Evolutionary conservation across 2,329 filamentous ascomycete species (phyloP), one percentile per base, ranked within the genome.

Genomic region (Aspergillus sp.): DNA sequence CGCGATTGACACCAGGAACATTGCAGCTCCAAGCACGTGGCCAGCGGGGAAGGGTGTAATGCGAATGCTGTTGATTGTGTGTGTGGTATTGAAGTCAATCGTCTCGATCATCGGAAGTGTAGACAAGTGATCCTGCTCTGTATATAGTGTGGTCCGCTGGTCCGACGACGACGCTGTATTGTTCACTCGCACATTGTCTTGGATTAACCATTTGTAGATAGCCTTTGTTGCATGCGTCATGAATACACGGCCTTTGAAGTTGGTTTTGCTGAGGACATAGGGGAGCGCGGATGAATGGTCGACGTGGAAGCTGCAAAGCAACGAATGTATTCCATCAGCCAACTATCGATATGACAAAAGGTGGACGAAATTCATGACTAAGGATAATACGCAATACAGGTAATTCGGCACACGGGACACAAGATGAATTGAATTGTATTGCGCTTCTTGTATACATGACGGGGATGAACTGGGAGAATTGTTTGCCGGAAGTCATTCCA

Each of bases 171-270:
- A 86, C 2, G 84, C 82, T 34, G 73, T 92, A 83, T 83, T 95
- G 85, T 71, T 91, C 31, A 99, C 93, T 62, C 95, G 89, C 49
- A 99, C 92, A 68, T 93, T 96, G 79, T 99, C 95, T 77, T 97
- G 93, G 65, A 98, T 97, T 55, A 98, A 87, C 94, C 95, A 98
- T 80, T 98, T 98, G 85, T 99, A 99, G 76, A 99, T 99, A 70
- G 95, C 95, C 78, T 99, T 98, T 51, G 95, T 99, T 1, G 95
- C 93, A 82, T 99, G 95, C 55, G 95, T 99, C 94, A 98, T 99
- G 82, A 97, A 98, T 64, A 98, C 94, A 23, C 93, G 89, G 53
- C 95, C 95, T 67, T 91, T 90, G 82, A 99, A 99, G 77, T 97
- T 97, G 43, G 95, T 98, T 82, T 99, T 99, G 67, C 94, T 91